phyloP scores from a whole-genome alignment of 768 basidiomycete species.

The Kwoniella sp. region DNA sequence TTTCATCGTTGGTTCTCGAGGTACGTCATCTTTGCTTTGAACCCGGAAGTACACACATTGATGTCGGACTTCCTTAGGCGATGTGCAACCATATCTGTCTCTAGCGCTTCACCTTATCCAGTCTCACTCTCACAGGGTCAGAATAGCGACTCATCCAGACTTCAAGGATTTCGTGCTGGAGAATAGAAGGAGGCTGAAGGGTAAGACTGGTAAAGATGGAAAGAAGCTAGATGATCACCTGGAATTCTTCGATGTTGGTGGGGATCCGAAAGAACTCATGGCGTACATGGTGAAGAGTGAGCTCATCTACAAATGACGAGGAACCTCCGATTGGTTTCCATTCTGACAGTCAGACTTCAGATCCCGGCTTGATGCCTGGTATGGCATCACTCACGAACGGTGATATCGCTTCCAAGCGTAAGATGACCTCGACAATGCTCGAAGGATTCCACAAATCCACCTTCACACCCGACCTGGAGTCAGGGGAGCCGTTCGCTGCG shows the following conservation, averaged over 20 bases:
- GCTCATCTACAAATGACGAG: constrained; percentile 23
- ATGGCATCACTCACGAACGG: constrained; percentile 65
- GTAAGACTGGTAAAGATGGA: constrained; percentile 30
- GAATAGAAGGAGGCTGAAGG: constrained; percentile 52
- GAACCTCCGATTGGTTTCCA: neutral
- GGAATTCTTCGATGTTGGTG: constrained; percentile 68
- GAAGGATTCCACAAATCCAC: constrained; percentile 66
- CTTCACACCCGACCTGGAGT: constrained; percentile 60
- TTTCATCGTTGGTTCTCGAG: constrained; percentile 70
- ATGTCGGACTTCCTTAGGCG: constrained; percentile 58
- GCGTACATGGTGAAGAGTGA: constrained; percentile 74
- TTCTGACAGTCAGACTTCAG: constrained; percentile 47
- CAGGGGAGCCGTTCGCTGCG: constrained; percentile 62
- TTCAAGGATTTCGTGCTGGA: constrained; percentile 64
- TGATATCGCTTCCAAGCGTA: constrained; percentile 65
- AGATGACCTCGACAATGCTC: constrained; percentile 67
- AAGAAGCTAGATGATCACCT: constrained; percentile 51
- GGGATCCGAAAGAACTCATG: constrained; percentile 69
- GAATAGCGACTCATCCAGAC: constrained; percentile 67
- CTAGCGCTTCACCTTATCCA: constrained; percentile 61
- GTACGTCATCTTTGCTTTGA: constrained; percentile 52
- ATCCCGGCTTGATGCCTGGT: constrained; percentile 69
- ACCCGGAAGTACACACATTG: neutral
- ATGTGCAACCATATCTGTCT: constrained; percentile 70
- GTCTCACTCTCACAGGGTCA: constrained; percentile 64